A percentile compares a stretch with the other conserved stretches of the same genome.
Evolutionary conservation across 192 early-diverging fungal species (phyloP).

Genomic region (Allomyces javanicus): DNA sequence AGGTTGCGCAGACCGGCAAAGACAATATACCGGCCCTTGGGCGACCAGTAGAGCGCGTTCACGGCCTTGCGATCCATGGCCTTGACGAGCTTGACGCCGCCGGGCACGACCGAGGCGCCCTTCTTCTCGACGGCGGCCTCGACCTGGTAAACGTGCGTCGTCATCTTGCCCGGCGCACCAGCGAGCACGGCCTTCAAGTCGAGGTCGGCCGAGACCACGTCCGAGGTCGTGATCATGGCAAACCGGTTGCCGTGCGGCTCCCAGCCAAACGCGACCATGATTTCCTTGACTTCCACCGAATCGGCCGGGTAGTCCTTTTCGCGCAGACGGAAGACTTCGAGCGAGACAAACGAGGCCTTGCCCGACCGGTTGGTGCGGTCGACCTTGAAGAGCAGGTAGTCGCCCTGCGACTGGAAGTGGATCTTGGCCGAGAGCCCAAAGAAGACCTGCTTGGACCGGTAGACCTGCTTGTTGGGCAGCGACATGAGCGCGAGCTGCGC

Average conservation of each 20-base stretch:
- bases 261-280: constrained; percentile 77
- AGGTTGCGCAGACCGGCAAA: constrained; percentile 62
- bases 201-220: constrained; percentile 13
- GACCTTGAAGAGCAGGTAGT: constrained; percentile 81
- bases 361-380: constrained; percentile 80
- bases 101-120: constrained; percentile 31
- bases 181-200: constrained; percentile 5
- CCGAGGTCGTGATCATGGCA: constrained; percentile 61
- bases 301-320: constrained; percentile 95
- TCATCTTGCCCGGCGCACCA: constrained; percentile 10
- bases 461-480: constrained; percentile 61
- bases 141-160: constrained; percentile 1
- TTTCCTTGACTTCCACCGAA: constrained; percentile 75
- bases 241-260: constrained; percentile 85
- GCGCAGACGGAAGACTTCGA: constrained; percentile 83
- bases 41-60: constrained; percentile 82
- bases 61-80: constrained; percentile 58
- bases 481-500: constrained; percentile 82
- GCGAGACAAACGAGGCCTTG: constrained; percentile 65
- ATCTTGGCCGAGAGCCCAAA: constrained; percentile 63
- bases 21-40: constrained; percentile 80
- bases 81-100: constrained; percentile 62
- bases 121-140: constrained; percentile 21
- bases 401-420: constrained; percentile 76
- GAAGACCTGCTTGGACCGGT: constrained; percentile 96